phyloP scores from a whole-genome alignment of 1,139 yeast genomes.

The Lodderomyces jiufengensis region DNA sequence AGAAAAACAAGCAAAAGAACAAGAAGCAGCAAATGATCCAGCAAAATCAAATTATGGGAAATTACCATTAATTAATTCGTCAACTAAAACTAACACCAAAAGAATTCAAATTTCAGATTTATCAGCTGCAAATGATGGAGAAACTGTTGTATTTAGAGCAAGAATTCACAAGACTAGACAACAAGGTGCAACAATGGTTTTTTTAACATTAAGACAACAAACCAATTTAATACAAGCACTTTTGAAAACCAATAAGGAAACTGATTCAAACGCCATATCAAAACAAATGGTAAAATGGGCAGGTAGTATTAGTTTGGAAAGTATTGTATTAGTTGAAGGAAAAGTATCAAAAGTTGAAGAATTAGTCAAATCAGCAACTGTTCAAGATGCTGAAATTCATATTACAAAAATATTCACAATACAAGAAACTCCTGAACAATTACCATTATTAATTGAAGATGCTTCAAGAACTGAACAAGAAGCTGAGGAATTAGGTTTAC shows the following conservation, averaged over 20 bases:
- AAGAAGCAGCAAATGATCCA: constrained; percentile 65
- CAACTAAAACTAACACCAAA: constrained; percentile 48
- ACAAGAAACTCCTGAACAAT: constrained; percentile 85
- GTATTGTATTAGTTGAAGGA: constrained; percentile 90
- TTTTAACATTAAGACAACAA: constrained; percentile 90
- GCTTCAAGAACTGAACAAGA: constrained; percentile 94
- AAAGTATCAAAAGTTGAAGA: constrained; percentile 79
- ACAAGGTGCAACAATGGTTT: constrained; percentile 93
- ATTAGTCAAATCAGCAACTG: constrained; percentile 83
- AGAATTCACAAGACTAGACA: constrained; percentile 90
- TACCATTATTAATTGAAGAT: constrained; percentile 93
- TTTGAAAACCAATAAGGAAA: constrained; percentile 57
- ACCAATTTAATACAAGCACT: constrained; percentile 77
- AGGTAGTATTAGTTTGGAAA: constrained; percentile 78
- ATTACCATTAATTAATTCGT: constrained; percentile 80
- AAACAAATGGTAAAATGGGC: constrained; percentile 98
- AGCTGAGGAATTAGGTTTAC: constrained; percentile 88
- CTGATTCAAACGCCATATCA: constrained; percentile 62
- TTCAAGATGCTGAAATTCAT: constrained; percentile 84
- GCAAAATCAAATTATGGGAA: constrained; percentile 89
- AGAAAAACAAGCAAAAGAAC: constrained; percentile 82
- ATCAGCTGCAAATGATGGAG: constrained; percentile 66
- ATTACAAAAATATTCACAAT: constrained; percentile 71
- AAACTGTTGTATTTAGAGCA: constrained; percentile 82
- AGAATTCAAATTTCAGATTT: constrained; percentile 59